Base-by-base conservation (phyloP, 371 early-diverging fungal species). In the Apophysomyces sp. region DNA sequence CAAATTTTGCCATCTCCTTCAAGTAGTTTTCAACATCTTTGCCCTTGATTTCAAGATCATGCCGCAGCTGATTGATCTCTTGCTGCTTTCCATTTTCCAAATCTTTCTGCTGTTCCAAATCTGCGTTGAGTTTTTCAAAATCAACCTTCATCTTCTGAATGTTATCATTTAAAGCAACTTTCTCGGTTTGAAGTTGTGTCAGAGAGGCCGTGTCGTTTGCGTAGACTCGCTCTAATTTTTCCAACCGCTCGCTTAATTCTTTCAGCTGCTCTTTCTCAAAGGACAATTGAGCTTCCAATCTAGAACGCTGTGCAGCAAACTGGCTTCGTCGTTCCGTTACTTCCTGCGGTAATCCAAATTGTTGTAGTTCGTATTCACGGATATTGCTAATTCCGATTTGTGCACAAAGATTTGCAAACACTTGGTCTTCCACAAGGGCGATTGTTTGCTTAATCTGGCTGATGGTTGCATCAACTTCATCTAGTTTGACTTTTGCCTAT, bases 321-420 rank as follows among this genome's bases (percentile, higher is more conserved):
- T 89, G 86, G 52, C 93, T 66, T 36, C 90, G 82, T 32, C 80
- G 83, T 67, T 94, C 92, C 13, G 83, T 81, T 0, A 81, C 74
- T 58, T 94, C 91, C 63, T 90, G 87, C 11, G 89, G 76, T 2
- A 87, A 66, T 18, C 86, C 82, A 13, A 92, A 81, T 34, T 89
- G 88, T 21, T 84, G 73, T 34, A 85, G 85, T 73, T 98, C 78
- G 68, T 93, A 97, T 58, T 94, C 96, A 7, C 93, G 89, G 54
- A 98, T 88, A 61, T 86, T 90, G 15, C 71, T 56, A 1, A 97
- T 85, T 3, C 85, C 82, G 32, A 93, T 85, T 4, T 70, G 65
- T 15, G 57, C 52, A 72, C 98, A 97, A 61, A 98, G 94, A 0
- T 79, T 78, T 0, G 79, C 83, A 78, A 97, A 98, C 3, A 92